Percentiles rank a stretch among this genome's conserved stretches.
These are phyloP conservation scores for Colletotrichum acutatum DNA, from an alignment of 2,329 filamentous ascomycete genomes.

Conservation along the genomic window DNA sequence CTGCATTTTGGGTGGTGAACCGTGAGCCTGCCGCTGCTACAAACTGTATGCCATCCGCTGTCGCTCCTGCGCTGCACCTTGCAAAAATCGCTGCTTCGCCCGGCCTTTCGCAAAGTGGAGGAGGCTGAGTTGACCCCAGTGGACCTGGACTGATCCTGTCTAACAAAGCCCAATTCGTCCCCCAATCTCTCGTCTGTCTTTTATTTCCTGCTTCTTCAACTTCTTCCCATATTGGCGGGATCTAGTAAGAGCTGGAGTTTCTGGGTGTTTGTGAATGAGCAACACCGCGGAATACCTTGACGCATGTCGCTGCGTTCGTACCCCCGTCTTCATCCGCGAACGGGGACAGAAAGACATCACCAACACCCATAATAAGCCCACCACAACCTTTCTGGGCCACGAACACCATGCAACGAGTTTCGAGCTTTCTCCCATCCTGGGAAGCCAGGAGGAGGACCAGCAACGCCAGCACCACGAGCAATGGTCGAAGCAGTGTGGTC, in stretches of 20 bases:
- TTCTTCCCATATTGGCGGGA: slow-evolving; percentile 19
- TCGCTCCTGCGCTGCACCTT: slow-evolving; percentile 9
- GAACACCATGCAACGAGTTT: slow-evolving; percentile 55
- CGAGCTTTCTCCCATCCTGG: slow-evolving; percentile 56
- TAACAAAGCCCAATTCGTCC: slow-evolving; percentile 35
- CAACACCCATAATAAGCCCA: slow-evolving; percentile 9
- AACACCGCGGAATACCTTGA: slow-evolving; percentile 20
- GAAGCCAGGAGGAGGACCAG: slow-evolving; percentile 53
- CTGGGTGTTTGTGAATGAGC: slow-evolving; percentile 24
- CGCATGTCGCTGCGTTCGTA: slow-evolving; percentile 32
- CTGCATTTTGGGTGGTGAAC: slow-evolving; percentile 29
- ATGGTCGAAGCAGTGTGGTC: slow-evolving; percentile 25
- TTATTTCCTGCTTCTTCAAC: slow-evolving; percentile 17
- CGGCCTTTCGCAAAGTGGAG: slow-evolving; percentile 28
- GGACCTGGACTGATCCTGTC: slow-evolving; percentile 31
- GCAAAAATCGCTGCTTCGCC: not conserved
- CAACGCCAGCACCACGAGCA: slow-evolving; percentile 17
- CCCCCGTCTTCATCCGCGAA: slow-evolving; percentile 27
- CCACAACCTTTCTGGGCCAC: slow-evolving; percentile 3
- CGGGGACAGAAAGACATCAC: slow-evolving; percentile 15
- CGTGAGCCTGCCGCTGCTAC: slow-evolving; percentile 26
- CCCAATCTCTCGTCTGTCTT: slow-evolving; percentile 9
- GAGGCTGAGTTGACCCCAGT: slow-evolving; percentile 32
- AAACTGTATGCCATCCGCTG: not conserved
- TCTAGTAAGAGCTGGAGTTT: slow-evolving; percentile 3